Conservation (phyloP, 208 protist genomes). For the Crithidia expoeki region DNA sequence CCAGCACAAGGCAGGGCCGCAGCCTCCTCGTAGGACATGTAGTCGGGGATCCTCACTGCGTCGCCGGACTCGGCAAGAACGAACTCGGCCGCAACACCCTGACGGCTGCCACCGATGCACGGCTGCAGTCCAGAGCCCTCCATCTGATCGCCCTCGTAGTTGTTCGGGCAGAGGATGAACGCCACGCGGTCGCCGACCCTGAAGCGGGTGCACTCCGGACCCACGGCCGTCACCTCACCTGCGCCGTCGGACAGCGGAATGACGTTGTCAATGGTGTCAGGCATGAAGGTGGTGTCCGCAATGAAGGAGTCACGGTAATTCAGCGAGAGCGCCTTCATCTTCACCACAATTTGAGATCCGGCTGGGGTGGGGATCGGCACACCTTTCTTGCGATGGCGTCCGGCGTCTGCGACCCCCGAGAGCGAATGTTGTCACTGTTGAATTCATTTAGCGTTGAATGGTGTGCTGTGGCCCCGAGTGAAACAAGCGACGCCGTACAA, state of each 20-base stretch:
- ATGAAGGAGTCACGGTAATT: constrained; percentile 39
- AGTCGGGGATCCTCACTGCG: constrained; percentile 21
- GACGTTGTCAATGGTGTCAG: constrained; percentile 29
- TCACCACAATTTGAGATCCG: constrained; percentile 22
- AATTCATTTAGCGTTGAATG: too few relatives aligned
- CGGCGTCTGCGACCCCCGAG: too few relatives aligned
- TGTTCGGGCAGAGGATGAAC: constrained; percentile 19
- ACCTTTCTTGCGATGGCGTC: too few relatives aligned
- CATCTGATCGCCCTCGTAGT: constrained; percentile 26
- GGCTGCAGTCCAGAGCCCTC: constrained; percentile 32
- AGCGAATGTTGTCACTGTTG: too few relatives aligned
- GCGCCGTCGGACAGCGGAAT: constrained; percentile 32
- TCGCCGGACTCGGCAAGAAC: constrained; percentile 24
- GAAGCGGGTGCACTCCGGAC: constrained; percentile 11
- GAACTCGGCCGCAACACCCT: constrained; percentile 37
- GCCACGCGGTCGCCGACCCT: constrained; percentile 38
- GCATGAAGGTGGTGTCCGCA: constrained; percentile 13
- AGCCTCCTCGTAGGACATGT: constrained; percentile 38
- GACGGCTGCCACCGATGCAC: constrained; percentile 28
- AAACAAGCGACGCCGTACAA: too few relatives aligned
- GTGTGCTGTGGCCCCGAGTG: too few relatives aligned
- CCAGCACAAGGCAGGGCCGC: constrained; percentile 36
- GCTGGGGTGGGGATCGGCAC: constrained; percentile 23
- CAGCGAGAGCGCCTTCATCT: constrained; percentile 33
- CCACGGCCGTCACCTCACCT: constrained; percentile 28